Percentiles rank a stretch among this genome's conserved stretches.
These are phyloP conservation scores for Lactarius deliciosus DNA, from an alignment of 768 basidiomycete species.

Conservation along the genomic window DNA sequence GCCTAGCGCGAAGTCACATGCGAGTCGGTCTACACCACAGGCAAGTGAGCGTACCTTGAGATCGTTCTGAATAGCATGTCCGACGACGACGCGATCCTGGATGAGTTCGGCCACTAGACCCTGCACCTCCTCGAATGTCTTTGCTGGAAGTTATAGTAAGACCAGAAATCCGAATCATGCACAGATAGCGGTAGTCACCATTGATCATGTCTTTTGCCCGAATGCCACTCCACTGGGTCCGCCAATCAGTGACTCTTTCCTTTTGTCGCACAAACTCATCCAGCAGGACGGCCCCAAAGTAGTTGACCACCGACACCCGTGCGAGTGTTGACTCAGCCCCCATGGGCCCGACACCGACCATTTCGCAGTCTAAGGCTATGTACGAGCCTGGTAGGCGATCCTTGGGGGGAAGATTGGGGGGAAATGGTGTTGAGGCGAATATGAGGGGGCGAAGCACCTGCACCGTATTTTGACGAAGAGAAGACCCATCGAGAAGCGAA, in stretches of 20 bases:
- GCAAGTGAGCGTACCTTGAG: conserved; percentile 57
- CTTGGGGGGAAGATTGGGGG: conserved; percentile 19
- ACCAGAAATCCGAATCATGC: background rate
- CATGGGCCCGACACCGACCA: conserved; percentile 92
- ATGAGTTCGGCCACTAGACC: conserved; percentile 72
- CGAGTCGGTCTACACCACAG: conserved; percentile 11
- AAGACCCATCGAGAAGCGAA: background rate
- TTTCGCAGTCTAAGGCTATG: conserved; percentile 91
- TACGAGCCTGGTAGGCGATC: conserved; percentile 56
- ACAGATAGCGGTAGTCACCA: conserved; percentile 43
- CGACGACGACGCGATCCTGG: conserved; percentile 77
- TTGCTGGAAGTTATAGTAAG: conserved; percentile 48
- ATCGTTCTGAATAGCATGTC: conserved; percentile 91
- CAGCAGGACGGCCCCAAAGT: conserved; percentile 71
- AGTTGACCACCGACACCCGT: conserved; percentile 89
- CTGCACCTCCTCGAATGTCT: conserved; percentile 77
- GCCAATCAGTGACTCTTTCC: conserved; percentile 88
- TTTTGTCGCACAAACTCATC: conserved; percentile 86
- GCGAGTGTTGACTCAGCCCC: conserved; percentile 83
- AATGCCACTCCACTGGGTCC: conserved; percentile 88
- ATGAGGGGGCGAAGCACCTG: conserved; percentile 19
- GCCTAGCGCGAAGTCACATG: conserved; percentile 40
- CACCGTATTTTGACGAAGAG: conserved; percentile 8
- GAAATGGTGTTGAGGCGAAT: conserved; percentile 36
- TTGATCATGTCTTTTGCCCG: conserved; percentile 68